A percentile compares a stretch with the other conserved stretches of the same genome.
Conservation (phyloP, 2,329 filamentous ascomycete genomes). For the Amphichorda felina region DNA sequence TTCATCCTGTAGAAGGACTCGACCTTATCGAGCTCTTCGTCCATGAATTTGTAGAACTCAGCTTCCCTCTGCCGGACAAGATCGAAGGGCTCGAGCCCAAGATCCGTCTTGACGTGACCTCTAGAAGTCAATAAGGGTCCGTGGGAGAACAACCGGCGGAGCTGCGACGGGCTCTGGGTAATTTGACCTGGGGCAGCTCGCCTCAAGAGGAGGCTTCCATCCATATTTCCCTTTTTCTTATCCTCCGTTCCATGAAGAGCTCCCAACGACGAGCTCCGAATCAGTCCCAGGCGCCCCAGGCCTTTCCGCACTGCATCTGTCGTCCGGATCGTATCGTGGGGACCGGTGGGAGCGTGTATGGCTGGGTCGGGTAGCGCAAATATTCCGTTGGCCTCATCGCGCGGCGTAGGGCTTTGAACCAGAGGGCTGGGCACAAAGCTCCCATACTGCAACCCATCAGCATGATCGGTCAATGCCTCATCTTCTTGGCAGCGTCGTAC, state of each 20-base stretch:
- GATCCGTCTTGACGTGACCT: too few relatives aligned
- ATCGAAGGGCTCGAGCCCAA: conserved; percentile 33
- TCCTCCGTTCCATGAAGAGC: too few relatives aligned
- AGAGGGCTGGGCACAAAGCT: conserved; percentile 36
- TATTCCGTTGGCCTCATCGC: conserved; percentile 10
- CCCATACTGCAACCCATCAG: conserved; percentile 34
- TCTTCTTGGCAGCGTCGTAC: conserved; percentile 19
- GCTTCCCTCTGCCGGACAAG: conserved; percentile 61
- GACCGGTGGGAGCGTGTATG: conserved; percentile 21
- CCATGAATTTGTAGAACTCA: conserved; percentile 83
- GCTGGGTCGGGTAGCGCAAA: conserved; percentile 45
- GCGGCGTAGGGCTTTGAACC: conserved; percentile 9
- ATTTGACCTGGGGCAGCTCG: too few relatives aligned
- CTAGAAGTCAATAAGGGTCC: too few relatives aligned
- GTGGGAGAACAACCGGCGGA: conserved; percentile 23
- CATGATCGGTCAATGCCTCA: conserved; percentile 25
- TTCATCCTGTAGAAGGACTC: conserved; percentile 82
- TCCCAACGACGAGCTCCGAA: too few relatives aligned
- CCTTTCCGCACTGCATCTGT: too few relatives aligned
- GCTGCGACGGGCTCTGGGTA: conserved; percentile 14
- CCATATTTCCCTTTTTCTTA: too few relatives aligned
- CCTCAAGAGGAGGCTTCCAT: too few relatives aligned
- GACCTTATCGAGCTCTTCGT: conserved; percentile 79
- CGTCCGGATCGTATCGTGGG: too few relatives aligned
- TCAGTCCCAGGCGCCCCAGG: too few relatives aligned